Base-by-base conservation (phyloP, 2,329 filamentous ascomycete genomes). In the Beauveria varroae region DNA sequence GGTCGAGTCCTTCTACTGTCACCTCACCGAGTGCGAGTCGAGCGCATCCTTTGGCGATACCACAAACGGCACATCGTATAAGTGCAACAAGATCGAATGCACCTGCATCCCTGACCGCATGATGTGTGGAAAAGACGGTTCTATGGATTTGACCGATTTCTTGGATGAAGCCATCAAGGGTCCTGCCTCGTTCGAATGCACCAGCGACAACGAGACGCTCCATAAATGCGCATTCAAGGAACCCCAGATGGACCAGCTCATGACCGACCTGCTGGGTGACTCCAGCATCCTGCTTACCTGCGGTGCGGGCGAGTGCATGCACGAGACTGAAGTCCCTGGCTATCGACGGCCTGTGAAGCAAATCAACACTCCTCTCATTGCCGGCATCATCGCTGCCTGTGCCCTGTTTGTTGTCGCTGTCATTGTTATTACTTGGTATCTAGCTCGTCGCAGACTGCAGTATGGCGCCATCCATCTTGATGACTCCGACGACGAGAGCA, bases 1-100 rank as follows among this genome's bases (percentile, higher is more conserved):
- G 67, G 81, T 84, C 65, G 95, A 99, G 76, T 98, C 95, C 1
- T 99, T 99, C 79, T 99, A 96, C 75, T 99, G 96, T 77, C 87
- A 89, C 64, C 80, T 99, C 62, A 86, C 91, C 69, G 88, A 87
- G 18, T 99, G 95, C 77, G 76, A 84, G 18, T 95, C 90, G 68
- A 82, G 76, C 56, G 85, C 88, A 71, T 82, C 89, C 62, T 87
- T 87, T 63, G 82, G 85, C 60, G 82, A 87, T 40, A 78, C 83
- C 57, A 83, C 85, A 68, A 99, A 99, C 75, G 86, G 83, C 60
- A 98, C 93, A 2, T 83, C 81, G 56, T 98, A 98, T 76, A 83
- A 85, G 66, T 99, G 95, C 75, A 82, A 93, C 49, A 86, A 91
- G 64, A 88, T 97, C 68, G 80, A 88, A 64, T 99, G 95, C 76